Base-by-base conservation (phyloP, 1,284 basidiomycete genomes). In the Thecaphora frezii region DNA sequence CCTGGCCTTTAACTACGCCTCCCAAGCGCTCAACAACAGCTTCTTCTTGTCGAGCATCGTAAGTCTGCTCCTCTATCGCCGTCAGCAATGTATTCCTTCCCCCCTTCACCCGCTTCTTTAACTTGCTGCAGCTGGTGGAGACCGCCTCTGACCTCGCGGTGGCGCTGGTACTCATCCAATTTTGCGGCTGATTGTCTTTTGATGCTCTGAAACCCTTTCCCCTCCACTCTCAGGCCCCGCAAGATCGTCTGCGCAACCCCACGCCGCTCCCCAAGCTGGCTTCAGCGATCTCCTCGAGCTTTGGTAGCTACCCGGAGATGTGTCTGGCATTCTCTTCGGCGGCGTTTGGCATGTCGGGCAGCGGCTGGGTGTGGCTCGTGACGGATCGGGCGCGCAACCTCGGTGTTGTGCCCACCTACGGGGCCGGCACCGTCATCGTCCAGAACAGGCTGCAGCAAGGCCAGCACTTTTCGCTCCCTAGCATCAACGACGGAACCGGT, bases 41-140 rank as follows among this genome's bases (percentile, higher is more conserved):
- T 98, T 92, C 84, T 98, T 97, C 84, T 84, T 98, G 25, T 85
- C 89, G 70, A 84, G 84, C 53, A 83, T 98, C 43, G 90, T 93
- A 79, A 58, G 90, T 85, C 4, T 44, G 14, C 16, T 10, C 21
- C 21, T 36, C 33, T n/a, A n/a, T n/a, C n/a, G n/a, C n/a, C n/a
- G n/a, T n/a, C n/a, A n/a, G n/a, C n/a, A n/a, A 44, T 44, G 10
- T 30, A n/a, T 46, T 10, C 25, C 33, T 37, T 37, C n/a, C 33
- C 33, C 33, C 33, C 33, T 37, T 37, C 33, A 12, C n/a, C 33
- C 33, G n/a, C n/a, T 37, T 37, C 28, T 30, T 30, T 30, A 8
- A 30, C 28, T 7, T 14, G 7, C 14, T 30, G 28, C 28, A 30
- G 7, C 8, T 8, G 8, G 8, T 30, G 28, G 28, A 30, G 28